A percentile compares a stretch with the other conserved stretches of the same genome.
These are phyloP conservation scores for Globisporangium nagaii DNA, from an alignment of 352 stramenopile genomes.

Conservation along the genomic window DNA sequence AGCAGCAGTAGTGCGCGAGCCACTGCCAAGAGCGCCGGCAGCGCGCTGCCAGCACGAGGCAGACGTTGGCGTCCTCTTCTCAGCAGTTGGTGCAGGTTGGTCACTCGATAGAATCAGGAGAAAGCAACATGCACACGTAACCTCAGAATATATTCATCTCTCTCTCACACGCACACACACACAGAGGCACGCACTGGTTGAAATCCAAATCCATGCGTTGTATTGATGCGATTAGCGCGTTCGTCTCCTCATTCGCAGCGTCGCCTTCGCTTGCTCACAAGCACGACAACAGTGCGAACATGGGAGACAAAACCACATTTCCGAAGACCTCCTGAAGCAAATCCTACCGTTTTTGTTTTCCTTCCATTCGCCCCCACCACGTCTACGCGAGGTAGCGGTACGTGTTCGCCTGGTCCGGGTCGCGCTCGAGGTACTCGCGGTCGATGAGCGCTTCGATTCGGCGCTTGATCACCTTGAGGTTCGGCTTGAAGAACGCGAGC, in stretches of 20 bases:
- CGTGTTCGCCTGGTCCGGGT: slow-evolving; percentile 92
- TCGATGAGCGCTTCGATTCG: slow-evolving; percentile 98
- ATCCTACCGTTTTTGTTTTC: neutral
- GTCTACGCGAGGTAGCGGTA: slow-evolving; percentile 94
- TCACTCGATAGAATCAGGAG: neutral
- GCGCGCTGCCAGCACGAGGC: neutral
- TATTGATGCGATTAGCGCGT: neutral
- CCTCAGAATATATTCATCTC: neutral
- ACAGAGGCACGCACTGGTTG: too few species aligned
- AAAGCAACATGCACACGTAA: neutral
- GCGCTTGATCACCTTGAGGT: slow-evolving; percentile 97
- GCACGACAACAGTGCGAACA: too few species aligned
- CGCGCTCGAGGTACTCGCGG: slow-evolving; percentile 97
- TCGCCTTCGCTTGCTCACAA: neutral
- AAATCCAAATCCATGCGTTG: neutral
- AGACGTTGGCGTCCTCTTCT: neutral
- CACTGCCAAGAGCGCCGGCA: too few species aligned
- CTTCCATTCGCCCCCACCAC: neutral
- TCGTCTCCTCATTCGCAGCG: neutral
- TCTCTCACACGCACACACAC: neutral
- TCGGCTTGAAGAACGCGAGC: slow-evolving; percentile 97
- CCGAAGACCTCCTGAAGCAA: neutral
- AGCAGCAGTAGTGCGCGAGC: slow-evolving; percentile 43
- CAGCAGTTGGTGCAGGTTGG: neutral
- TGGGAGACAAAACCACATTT: neutral